These are phyloP conservation scores for Trichoderma koningii DNA, from an alignment of 2,329 filamentous ascomycete species.

Conservation along the genomic window DNA sequence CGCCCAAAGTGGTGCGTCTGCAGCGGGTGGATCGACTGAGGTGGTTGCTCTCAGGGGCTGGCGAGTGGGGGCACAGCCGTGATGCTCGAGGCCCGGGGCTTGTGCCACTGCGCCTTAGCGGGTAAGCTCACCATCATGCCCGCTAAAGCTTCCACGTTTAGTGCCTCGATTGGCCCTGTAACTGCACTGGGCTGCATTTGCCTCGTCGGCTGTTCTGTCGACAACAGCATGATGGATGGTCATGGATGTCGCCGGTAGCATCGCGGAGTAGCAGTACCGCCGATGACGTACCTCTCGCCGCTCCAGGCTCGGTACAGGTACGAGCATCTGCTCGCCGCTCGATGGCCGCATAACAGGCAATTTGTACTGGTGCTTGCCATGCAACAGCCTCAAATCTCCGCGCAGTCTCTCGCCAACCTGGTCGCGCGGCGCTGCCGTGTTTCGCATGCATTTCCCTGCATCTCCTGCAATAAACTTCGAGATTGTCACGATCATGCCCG, in stretches of 20 bases:
- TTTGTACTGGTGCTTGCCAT: not conserved
- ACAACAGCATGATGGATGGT: not conserved
- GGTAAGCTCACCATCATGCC: slow-evolving; percentile 1
- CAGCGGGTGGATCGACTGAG: slow-evolving; percentile 23
- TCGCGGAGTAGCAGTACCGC: not conserved
- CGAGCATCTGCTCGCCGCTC: not conserved
- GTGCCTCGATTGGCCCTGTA: not conserved
- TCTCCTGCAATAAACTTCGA: slow-evolving; percentile 17
- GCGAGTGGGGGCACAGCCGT: slow-evolving; percentile 13
- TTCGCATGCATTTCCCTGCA: slow-evolving; percentile 21
- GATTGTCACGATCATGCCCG: not conserved
- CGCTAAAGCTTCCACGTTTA: slow-evolving; percentile 5
- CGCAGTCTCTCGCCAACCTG: not conserved
- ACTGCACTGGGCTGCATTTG: not conserved
- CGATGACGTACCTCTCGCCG: not conserved
- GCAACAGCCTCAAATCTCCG: slow-evolving; percentile 20
- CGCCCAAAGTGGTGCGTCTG: slow-evolving; percentile 23
- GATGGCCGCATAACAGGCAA: not conserved
- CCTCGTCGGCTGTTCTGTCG: not conserved
- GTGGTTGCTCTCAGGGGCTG: slow-evolving; percentile 23
- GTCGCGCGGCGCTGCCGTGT: slow-evolving; percentile 23
- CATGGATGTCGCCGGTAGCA: not conserved
- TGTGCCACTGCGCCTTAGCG: not conserved
- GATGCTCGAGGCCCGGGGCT: not conserved
- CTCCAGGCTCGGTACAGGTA: not conserved